These are phyloP conservation scores for Cystobasidiaceae sp. DNA, from an alignment of 1,284 basidiomycete genomes.

Conservation along the genomic window DNA sequence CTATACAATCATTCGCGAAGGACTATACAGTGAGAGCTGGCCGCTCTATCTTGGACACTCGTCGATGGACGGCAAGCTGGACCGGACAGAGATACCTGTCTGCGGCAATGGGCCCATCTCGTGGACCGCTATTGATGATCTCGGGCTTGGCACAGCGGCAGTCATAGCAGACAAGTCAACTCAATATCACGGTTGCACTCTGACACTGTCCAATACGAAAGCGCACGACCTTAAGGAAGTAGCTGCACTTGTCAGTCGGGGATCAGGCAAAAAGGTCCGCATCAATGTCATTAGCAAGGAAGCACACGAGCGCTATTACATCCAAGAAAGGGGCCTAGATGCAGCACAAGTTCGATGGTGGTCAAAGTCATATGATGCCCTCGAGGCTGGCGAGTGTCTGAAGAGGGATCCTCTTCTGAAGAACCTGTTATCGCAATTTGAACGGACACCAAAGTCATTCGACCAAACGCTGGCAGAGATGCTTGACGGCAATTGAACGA, in stretches of 20 bases:
- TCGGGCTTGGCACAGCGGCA: slow-evolving; percentile 11
- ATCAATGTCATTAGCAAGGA: slow-evolving; percentile 2
- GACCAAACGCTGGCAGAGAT: background rate
- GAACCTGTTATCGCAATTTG: background rate
- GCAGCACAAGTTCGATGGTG: slow-evolving; percentile 4
- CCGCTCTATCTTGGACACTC: slow-evolving; percentile 9
- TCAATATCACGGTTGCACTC: background rate
- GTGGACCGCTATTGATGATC: slow-evolving; percentile 18
- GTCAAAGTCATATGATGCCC: slow-evolving; percentile 1
- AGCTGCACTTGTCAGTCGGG: background rate
- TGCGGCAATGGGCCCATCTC: slow-evolving; percentile 6
- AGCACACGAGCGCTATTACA: slow-evolving; percentile 2
- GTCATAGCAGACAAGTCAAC: slow-evolving; percentile 1
- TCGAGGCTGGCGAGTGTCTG: background rate
- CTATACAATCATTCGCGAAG: slow-evolving; percentile 20
- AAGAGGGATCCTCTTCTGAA: background rate
- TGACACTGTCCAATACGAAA: background rate
- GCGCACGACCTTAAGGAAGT: background rate
- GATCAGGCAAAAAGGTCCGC: background rate
- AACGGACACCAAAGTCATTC: background rate
- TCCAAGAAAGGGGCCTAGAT: slow-evolving; percentile 1
- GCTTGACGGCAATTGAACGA: too few relatives aligned
- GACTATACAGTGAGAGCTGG: slow-evolving; percentile 17
- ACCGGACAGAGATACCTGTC: background rate
- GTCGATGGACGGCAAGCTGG: background rate